These are phyloP conservation scores for Fusarium nanum DNA, from an alignment of 2,329 filamentous ascomycete species.

Conservation along the genomic window DNA sequence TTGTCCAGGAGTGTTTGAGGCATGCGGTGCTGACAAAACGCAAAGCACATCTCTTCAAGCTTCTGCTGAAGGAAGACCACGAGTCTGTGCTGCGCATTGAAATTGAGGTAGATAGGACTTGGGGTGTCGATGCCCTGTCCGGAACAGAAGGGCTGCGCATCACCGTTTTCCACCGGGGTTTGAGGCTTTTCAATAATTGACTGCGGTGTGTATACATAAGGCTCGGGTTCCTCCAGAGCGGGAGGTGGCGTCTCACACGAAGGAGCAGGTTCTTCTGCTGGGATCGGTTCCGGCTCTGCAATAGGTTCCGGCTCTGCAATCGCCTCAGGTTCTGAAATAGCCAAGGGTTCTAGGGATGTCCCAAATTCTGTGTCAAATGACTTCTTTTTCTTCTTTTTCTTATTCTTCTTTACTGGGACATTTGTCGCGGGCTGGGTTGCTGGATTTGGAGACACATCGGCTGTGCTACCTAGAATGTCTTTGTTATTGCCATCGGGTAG, in stretches of 20 bases:
- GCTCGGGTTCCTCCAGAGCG: too few relatives aligned
- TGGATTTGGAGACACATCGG: too few relatives aligned
- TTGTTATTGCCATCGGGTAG: rapidly evolving
- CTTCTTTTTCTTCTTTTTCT: background rate
- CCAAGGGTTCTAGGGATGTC: too few relatives aligned
- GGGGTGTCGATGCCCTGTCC: rapidly evolving
- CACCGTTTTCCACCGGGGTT: background rate
- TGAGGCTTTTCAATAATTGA: rapidly evolving
- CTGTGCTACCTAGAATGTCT: too few relatives aligned
- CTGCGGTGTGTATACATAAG: rapidly evolving
- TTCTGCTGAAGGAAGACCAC: constrained; percentile 1
- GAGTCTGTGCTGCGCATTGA: background rate
- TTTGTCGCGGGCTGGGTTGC: too few relatives aligned
- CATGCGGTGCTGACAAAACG: background rate
- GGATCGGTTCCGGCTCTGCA: too few relatives aligned
- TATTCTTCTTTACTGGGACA: background rate
- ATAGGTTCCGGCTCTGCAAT: too few relatives aligned
- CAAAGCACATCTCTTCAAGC: background rate
- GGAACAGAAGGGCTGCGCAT: background rate
- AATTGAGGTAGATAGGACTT: background rate
- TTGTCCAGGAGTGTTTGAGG: background rate
- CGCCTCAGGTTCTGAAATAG: too few relatives aligned
- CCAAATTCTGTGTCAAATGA: too few relatives aligned
- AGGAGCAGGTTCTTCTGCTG: too few relatives aligned
- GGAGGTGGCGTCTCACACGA: too few relatives aligned